These are phyloP conservation scores for Amniculicola lignicola DNA, from an alignment of 495 filamentous ascomycete genomes.

Conservation along the genomic window DNA sequence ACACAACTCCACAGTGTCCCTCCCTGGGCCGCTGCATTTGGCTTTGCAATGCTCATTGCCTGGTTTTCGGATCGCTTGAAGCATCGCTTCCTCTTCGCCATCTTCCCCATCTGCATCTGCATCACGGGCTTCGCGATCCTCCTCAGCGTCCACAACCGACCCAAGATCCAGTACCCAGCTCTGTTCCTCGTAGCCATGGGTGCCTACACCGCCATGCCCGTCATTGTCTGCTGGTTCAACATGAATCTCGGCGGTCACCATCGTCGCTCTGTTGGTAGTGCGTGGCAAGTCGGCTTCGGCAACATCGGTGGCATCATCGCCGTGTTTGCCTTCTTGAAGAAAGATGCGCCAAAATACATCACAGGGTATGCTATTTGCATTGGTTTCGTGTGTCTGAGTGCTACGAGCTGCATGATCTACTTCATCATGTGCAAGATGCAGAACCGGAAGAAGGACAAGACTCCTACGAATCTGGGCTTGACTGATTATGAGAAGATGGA, in stretches of 20 bases:
- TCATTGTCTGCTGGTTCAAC: conserved; percentile 88
- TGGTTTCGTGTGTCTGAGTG: conserved; percentile 67
- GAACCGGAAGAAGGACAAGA: conserved; percentile 63
- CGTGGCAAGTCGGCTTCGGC: conserved; percentile 91
- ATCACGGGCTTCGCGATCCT: conserved; percentile 45
- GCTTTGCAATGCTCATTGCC: conserved; percentile 42
- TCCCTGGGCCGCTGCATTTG: conserved; percentile 46
- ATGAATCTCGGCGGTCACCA: conserved; percentile 92
- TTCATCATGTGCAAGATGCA: conserved; percentile 55
- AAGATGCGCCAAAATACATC: conserved; percentile 67
- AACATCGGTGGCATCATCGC: conserved; percentile 93
- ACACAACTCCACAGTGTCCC: conserved; percentile 53
- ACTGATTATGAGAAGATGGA: conserved; percentile 73
- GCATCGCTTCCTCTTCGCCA: conserved; percentile 42
- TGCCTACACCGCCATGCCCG: conserved; percentile 65
- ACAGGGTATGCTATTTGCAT: conserved; percentile 78
- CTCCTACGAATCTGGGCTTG: conserved; percentile 51
- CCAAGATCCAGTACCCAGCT: conserved; percentile 39
- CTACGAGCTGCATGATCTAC: conserved; percentile 59
- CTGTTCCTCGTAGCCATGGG: conserved; percentile 46
- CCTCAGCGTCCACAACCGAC: conserved; percentile 42
- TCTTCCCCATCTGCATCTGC: conserved; percentile 45
- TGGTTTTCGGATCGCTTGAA: conserved; percentile 37
- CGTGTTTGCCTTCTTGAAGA: conserved; percentile 72
- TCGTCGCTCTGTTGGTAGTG: conserved; percentile 74